Evolutionary conservation across 2,329 filamentous ascomycete species (phyloP).

Genomic region (Parasarocladium wereldwijsianum): DNA sequence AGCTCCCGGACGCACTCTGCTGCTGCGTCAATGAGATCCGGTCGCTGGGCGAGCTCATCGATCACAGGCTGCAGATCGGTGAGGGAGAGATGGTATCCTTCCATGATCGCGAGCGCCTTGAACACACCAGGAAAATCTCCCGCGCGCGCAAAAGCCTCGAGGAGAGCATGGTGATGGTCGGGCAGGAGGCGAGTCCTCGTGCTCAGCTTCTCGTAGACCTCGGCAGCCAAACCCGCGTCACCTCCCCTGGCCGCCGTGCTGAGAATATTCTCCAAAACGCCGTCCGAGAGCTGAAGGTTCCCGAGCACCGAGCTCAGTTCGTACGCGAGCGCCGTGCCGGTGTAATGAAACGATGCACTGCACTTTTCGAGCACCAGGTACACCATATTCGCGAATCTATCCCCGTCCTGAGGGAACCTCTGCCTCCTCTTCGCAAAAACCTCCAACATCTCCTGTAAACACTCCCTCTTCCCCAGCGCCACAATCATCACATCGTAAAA

Average conservation of each 20-base stretch:
- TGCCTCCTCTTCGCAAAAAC: slow-evolving; percentile 45
- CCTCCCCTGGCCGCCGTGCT: slow-evolving; percentile 54
- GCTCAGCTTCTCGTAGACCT: slow-evolving; percentile 42
- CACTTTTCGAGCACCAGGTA: slow-evolving; percentile 63
- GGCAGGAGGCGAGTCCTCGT: slow-evolving; percentile 33
- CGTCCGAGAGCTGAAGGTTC: slow-evolving; percentile 33
- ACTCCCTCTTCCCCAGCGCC: slow-evolving; percentile 53
- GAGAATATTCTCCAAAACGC: slow-evolving; percentile 53
- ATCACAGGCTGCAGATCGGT: not conserved
- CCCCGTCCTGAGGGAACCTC: slow-evolving; percentile 16
- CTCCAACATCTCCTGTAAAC: slow-evolving; percentile 62
- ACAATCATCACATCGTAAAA: slow-evolving; percentile 66
- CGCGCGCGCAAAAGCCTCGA: slow-evolving; percentile 50
- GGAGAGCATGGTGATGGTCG: slow-evolving; percentile 67
- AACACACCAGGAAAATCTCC: slow-evolving; percentile 53
- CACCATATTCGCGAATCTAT: slow-evolving; percentile 41
- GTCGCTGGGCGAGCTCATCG: slow-evolving; percentile 33
- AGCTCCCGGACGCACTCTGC: slow-evolving; percentile 43
- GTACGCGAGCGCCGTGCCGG: slow-evolving; percentile 60
- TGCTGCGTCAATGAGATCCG: slow-evolving; percentile 31
- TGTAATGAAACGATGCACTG: slow-evolving; percentile 45
- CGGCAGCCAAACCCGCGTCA: slow-evolving; percentile 53
- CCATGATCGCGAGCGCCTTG: slow-evolving; percentile 59
- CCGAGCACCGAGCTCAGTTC: slow-evolving; percentile 38
- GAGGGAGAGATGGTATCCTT: slow-evolving; percentile 19